Conservation (phyloP, 257 asterid species). For the Petunia axillaris region DNA sequence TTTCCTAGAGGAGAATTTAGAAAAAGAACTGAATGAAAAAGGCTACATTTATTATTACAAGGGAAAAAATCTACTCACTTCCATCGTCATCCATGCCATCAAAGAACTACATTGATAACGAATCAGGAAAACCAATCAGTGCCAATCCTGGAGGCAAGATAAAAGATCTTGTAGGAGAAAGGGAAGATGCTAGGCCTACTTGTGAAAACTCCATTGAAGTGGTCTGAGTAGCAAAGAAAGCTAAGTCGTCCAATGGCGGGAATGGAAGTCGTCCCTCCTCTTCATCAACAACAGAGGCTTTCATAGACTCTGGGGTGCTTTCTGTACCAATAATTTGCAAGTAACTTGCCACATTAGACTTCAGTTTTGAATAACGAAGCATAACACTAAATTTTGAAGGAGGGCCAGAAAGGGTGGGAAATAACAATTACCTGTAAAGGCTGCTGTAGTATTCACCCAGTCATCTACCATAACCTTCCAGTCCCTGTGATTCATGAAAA, state of each 20-base stretch:
- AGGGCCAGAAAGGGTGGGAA: not conserved
- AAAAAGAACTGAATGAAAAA: constrained; percentile 52
- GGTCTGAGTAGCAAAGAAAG: constrained; percentile 56
- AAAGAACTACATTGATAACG: constrained; percentile 60
- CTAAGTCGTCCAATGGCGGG: constrained; percentile 91
- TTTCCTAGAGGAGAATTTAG: constrained; percentile 49
- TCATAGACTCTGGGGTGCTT: constrained; percentile 60
- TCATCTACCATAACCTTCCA: constrained; percentile 77
- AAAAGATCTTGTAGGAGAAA: not conserved
- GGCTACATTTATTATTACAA: constrained; percentile 36
- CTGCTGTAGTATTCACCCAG: constrained; percentile 53
- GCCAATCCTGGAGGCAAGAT: constrained; percentile 10
- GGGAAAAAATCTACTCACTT: constrained; percentile 68
- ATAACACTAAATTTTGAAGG: not conserved
- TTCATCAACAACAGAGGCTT: constrained; percentile 55
- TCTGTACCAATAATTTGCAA: constrained; percentile 40
- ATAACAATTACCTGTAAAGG: constrained; percentile 51
- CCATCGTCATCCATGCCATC: constrained; percentile 94
- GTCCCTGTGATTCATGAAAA: constrained; percentile 49
- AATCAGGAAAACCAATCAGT: constrained; percentile 35
- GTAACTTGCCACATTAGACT: not conserved
- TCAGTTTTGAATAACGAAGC: not conserved
- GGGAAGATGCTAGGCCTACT: constrained; percentile 41
- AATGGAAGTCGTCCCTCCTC: constrained; percentile 81
- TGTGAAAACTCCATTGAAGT: constrained; percentile 68